These are phyloP conservation scores for Aspergillus viridinutans DNA, from an alignment of 2,329 filamentous ascomycete genomes.

Conservation along the genomic window DNA sequence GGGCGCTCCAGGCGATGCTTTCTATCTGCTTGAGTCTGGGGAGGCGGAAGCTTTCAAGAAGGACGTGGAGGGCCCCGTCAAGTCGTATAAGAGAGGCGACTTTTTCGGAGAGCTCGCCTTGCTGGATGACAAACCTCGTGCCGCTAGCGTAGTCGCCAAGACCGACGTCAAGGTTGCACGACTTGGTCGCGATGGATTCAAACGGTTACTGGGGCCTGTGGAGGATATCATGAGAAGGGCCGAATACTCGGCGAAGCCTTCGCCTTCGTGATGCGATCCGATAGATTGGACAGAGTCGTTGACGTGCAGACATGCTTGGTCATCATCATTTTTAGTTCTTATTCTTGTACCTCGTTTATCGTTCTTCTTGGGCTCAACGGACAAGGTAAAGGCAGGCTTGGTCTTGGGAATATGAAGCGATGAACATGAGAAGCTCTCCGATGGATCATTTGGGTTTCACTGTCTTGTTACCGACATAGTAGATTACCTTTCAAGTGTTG, in stretches of 20 bases:
- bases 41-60: constrained; percentile 82
- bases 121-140: constrained; percentile 87
- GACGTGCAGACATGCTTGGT: background rate
- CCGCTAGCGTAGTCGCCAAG: constrained; percentile 78
- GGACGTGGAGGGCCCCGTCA: constrained; percentile 66
- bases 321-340: background rate
- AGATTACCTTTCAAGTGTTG: background rate
- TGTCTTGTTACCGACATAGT: background rate
- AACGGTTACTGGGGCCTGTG: constrained; percentile 84
- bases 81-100: constrained; percentile 82
- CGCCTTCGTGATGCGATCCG: constrained; percentile 21
- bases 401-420: background rate
- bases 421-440: background rate
- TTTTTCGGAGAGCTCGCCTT: constrained; percentile 96
- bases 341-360: background rate
- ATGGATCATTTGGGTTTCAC: background rate
- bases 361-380: background rate
- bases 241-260: constrained; percentile 36
- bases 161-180: constrained; percentile 90
- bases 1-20: constrained; percentile 85
- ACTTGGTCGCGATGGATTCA: constrained; percentile 90
- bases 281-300: constrained; percentile 10
- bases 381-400: background rate
- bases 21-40: constrained; percentile 85
- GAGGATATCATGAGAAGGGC: constrained; percentile 86